Conservation (phyloP, 352 stramenopile species). For the Phytophthora uliginosa region DNA sequence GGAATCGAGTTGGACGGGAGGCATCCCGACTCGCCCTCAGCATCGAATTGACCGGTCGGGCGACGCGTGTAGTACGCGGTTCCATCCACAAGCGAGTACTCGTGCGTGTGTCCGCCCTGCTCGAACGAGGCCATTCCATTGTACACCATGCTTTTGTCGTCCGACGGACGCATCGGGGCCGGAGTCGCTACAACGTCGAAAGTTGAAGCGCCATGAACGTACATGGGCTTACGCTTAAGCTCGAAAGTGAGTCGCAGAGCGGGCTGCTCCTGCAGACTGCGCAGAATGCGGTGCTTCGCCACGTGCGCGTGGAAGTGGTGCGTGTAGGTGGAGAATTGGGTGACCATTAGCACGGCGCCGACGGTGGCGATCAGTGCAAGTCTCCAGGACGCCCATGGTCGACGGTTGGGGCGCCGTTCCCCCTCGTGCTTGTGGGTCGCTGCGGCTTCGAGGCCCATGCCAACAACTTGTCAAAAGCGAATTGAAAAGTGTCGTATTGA, state of each 20-base stretch:
- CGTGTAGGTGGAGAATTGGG: conserved; percentile 34
- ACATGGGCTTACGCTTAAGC: conserved; percentile 55
- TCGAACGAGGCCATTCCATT: conserved; percentile 44
- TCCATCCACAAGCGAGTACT: conserved; percentile 48
- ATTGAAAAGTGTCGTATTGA: conserved; percentile 34
- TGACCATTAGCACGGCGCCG: conserved; percentile 24
- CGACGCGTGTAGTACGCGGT: conserved; percentile 45
- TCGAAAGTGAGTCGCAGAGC: conserved; percentile 49
- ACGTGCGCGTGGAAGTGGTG: conserved; percentile 50
- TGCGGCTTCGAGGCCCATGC: conserved; percentile 23
- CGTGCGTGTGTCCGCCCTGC: conserved; percentile 34
- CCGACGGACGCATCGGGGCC: conserved; percentile 12
- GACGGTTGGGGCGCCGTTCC: conserved; percentile 3
- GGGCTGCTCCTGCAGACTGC: conserved; percentile 42
- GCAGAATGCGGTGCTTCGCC: conserved; percentile 54
- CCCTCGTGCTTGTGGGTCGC: conserved; percentile 3
- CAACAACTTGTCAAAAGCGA: conserved; percentile 14
- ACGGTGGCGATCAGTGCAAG: conserved; percentile 15
- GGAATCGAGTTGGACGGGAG: conserved; percentile 38
- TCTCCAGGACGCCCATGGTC: conserved; percentile 29
- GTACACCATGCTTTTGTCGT: conserved; percentile 39
- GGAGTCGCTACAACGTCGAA: conserved; percentile 51
- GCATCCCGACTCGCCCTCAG: conserved; percentile 22
- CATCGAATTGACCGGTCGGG: neutral
- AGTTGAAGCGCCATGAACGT: conserved; percentile 40